Evolutionary conservation across 371 early-diverging fungal species (phyloP).

Genomic region (Gilbertella persicaria): DNA sequence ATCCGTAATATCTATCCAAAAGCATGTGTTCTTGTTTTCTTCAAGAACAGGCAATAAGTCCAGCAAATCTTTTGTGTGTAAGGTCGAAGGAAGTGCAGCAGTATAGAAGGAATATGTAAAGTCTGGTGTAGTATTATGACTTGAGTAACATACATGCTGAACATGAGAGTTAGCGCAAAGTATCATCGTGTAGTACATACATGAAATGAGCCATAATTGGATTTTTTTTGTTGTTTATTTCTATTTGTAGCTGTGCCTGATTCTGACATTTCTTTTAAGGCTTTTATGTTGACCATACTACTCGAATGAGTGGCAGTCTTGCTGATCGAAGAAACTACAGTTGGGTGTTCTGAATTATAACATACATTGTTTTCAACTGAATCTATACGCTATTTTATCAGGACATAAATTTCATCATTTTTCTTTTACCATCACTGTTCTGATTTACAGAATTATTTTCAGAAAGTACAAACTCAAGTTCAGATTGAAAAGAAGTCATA

Average conservation of each 20-base stretch:
- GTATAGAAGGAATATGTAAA: constrained; percentile 10
- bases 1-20: constrained; percentile 82
- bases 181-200: neutral
- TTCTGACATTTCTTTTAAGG: neutral
- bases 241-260: neutral
- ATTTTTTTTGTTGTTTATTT: neutral
- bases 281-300: neutral
- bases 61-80: constrained; percentile 8
- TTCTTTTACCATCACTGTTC: too few species aligned
- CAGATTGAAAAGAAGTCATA: neutral
- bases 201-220: neutral
- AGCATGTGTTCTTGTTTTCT: constrained; percentile 39
- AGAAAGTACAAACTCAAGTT: too few species aligned
- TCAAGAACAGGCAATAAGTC: constrained; percentile 21
- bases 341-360: neutral
- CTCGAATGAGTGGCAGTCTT: neutral
- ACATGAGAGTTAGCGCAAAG: neutral
- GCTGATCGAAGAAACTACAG: too few species aligned
- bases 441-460: too few species aligned
- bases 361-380: too few species aligned
- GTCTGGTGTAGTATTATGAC: neutral
- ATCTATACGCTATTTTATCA: too few species aligned
- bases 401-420: too few species aligned
- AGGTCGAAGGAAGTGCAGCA: constrained; percentile 3
- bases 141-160: too few species aligned